phyloP scores from a whole-genome alignment of 2,329 filamentous ascomycete species.

The Trichoderma arundinaceum region DNA sequence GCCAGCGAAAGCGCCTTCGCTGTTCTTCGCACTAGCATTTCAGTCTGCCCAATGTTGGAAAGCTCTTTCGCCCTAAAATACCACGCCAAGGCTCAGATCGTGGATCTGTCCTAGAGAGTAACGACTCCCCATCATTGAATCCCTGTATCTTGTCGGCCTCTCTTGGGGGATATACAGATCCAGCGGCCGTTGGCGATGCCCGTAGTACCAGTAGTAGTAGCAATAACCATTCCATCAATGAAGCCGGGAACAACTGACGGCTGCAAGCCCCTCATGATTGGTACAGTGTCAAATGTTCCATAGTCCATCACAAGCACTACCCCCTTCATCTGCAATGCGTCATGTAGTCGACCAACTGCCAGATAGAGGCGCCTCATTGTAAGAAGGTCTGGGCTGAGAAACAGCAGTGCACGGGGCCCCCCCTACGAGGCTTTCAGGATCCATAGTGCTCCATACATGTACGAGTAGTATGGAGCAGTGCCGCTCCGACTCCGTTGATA shows the following conservation, averaged over 20 bases:
- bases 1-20: background rate
- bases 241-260: background rate
- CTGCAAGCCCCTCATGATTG: background rate
- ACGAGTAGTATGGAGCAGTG: background rate
- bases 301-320: background rate
- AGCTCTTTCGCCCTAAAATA: background rate
- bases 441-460: background rate
- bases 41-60: background rate
- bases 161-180: conserved; percentile 3
- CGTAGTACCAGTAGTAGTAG: background rate
- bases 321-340: conserved; percentile 2
- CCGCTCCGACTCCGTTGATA: conserved; percentile 3
- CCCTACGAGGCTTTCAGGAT: background rate
- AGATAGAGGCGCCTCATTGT: background rate
- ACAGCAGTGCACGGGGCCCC: background rate
- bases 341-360: background rate
- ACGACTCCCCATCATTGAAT: background rate
- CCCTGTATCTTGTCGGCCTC: background rate
- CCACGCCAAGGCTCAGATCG: conserved; percentile 19
- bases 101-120: background rate
- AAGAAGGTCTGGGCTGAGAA: background rate
- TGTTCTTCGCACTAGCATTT: no score
- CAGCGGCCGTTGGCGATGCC: background rate
- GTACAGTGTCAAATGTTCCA: background rate
- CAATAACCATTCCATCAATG: background rate